Evolutionary conservation across 2,329 filamentous ascomycete genomes (phyloP).

Genomic region (Fusarium graminum): DNA sequence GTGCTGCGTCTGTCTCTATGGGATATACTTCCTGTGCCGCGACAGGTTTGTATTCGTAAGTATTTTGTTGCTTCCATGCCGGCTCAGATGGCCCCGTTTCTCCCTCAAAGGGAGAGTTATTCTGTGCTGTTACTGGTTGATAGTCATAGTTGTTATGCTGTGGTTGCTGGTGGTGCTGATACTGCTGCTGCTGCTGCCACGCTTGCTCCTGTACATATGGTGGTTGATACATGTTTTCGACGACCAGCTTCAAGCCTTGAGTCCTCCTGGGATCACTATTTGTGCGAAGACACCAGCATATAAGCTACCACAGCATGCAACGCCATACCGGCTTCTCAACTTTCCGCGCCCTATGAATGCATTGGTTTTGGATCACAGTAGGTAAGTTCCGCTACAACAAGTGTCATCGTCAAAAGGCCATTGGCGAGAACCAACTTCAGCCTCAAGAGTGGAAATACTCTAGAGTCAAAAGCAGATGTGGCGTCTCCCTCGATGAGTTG

Average conservation of each 20-base stretch:
- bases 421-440: slow-evolving; percentile 9
- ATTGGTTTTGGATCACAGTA: not conserved
- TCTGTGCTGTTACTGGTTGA: slow-evolving; percentile 25
- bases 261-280: not conserved
- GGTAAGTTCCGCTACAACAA: not conserved
- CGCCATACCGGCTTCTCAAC: slow-evolving; percentile 18
- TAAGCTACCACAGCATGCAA: slow-evolving; percentile 9
- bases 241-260: not conserved
- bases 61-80: not conserved
- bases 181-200: slow-evolving; percentile 14
- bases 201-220: slow-evolving; percentile 15
- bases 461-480: slow-evolving; percentile 18
- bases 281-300: slow-evolving; percentile 16
- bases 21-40: slow-evolving; percentile 20
- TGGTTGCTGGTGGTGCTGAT: not conserved
- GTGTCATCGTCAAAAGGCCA: slow-evolving; percentile 5
- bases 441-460: not conserved
- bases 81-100: slow-evolving; percentile 3
- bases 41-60: slow-evolving; percentile 34
- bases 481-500: slow-evolving; percentile 13
- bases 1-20: slow-evolving; percentile 11
- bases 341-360: slow-evolving; percentile 11
- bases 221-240: slow-evolving; percentile 28
- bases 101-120: slow-evolving; percentile 9
- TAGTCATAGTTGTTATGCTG: slow-evolving; percentile 22